Evolutionary conservation across 345 rosid genomes (phyloP).

Genomic region (Nephelium lappaceum): DNA sequence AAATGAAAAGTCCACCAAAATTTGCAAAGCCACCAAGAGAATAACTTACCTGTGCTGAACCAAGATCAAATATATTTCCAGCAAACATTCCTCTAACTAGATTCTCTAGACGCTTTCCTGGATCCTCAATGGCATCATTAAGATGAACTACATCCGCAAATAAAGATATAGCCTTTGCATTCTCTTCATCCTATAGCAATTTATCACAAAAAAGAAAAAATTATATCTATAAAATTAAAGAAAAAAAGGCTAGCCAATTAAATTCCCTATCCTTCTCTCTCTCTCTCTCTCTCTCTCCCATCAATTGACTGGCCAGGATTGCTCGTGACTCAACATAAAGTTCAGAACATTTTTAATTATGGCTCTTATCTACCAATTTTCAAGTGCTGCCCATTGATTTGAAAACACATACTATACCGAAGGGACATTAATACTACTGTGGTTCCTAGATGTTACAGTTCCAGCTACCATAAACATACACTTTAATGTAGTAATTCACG

Average conservation of each 20-base stretch:
- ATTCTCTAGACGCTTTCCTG: constrained; percentile 63
- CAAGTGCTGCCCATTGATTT: background rate
- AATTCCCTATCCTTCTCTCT: constrained; percentile 4
- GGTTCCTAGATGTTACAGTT: background rate
- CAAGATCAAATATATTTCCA: constrained; percentile 96
- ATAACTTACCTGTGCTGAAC: constrained; percentile 83
- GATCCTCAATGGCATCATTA: constrained; percentile 77
- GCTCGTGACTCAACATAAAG: background rate
- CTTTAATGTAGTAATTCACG: constrained; percentile 4
- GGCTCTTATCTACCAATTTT: background rate
- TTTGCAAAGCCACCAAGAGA: constrained; percentile 14
- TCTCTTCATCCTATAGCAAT: constrained; percentile 84
- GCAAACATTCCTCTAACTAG: constrained; percentile 90
- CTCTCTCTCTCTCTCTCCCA: background rate
- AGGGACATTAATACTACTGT: background rate
- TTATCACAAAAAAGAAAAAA: constrained; percentile 5
- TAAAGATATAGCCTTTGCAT: constrained; percentile 91
- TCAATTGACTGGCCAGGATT: background rate
- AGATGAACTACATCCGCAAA: constrained; percentile 73
- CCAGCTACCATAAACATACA: background rate
- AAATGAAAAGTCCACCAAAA: constrained; percentile 3
- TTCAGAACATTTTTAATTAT: background rate
- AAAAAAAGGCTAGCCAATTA: background rate
- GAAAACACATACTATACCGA: background rate
- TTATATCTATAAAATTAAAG: background rate